phyloP scores from a whole-genome alignment of 768 basidiomycete genomes.

The Hericium erinaceus region DNA sequence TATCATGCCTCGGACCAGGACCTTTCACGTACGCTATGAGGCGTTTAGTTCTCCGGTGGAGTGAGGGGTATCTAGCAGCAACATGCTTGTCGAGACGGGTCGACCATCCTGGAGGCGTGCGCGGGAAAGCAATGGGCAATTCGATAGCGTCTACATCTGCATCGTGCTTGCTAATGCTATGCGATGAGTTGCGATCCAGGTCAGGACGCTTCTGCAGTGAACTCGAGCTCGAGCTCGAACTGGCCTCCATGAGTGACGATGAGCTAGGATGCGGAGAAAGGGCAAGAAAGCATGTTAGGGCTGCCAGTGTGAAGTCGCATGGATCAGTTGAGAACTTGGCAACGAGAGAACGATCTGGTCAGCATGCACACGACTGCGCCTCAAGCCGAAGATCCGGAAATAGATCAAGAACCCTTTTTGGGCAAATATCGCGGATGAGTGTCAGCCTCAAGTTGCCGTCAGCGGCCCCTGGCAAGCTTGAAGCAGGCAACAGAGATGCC shows the following conservation, averaged over 20 bases:
- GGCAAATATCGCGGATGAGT: too few species aligned
- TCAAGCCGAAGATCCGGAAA: too few species aligned
- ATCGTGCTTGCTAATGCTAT: neutral
- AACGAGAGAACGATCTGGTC: neutral
- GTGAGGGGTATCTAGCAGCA: slow-evolving; percentile 9
- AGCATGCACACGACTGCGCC: neutral
- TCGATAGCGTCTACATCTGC: neutral
- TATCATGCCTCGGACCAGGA: slow-evolving; percentile 47
- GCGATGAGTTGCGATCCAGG: neutral
- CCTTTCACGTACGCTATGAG: slow-evolving; percentile 39
- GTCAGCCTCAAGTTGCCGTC: neutral
- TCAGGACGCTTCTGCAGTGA: neutral
- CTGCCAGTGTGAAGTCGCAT: neutral
- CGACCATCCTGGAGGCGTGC: neutral
- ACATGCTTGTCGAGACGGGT: neutral
- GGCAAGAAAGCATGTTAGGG: neutral
- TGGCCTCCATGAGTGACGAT: slow-evolving; percentile 1
- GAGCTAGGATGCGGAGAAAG: neutral
- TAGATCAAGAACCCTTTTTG: too few species aligned
- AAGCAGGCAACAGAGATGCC: neutral
- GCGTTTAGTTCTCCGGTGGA: slow-evolving; percentile 10
- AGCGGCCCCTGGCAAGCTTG: neutral
- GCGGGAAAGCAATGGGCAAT: neutral
- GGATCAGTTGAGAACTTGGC: neutral
- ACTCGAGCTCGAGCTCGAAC: slow-evolving; percentile 1